Conservation (phyloP, 139 green algal genomes). For the Asterochloris sp. region DNA sequence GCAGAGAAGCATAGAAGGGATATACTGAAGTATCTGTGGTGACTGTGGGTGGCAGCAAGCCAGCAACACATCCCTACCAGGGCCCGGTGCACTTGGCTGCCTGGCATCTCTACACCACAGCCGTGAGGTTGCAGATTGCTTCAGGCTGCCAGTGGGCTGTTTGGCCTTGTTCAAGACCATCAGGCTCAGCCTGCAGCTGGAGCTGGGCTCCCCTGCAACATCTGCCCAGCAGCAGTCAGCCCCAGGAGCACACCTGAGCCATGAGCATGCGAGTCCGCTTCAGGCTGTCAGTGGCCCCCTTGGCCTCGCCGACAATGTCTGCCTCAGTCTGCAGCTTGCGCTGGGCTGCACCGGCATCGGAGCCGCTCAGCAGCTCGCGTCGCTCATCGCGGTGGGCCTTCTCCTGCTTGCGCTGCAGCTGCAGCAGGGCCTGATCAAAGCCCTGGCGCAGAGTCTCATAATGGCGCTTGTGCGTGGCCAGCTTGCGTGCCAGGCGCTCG, state of each 20-base stretch:
- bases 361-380: slow-evolving; percentile 26
- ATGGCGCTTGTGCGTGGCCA: background rate
- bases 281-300: slow-evolving; percentile 65
- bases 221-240: background rate
- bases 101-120: too few relatives aligned
- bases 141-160: too few relatives aligned
- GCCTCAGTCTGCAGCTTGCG: slow-evolving; percentile 39
- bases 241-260: slow-evolving; percentile 22
- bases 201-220: too few relatives aligned
- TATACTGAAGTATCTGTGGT: too few relatives aligned
- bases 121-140: too few relatives aligned
- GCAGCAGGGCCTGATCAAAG: background rate
- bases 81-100: background rate
- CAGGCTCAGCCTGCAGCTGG: too few relatives aligned
- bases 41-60: background rate
- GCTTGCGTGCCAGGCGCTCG: background rate
- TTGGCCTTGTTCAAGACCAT: too few relatives aligned
- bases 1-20: too few relatives aligned
- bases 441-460: background rate
- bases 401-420: slow-evolving; percentile 5
- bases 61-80: background rate
- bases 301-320: slow-evolving; percentile 35
- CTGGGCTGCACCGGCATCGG: slow-evolving; percentile 24
- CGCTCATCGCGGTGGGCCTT: slow-evolving; percentile 14
- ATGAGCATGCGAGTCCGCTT: slow-evolving; percentile 57